Conservation (phyloP, 2,329 filamentous ascomycete species). For the Colletotrichum sidae region DNA sequence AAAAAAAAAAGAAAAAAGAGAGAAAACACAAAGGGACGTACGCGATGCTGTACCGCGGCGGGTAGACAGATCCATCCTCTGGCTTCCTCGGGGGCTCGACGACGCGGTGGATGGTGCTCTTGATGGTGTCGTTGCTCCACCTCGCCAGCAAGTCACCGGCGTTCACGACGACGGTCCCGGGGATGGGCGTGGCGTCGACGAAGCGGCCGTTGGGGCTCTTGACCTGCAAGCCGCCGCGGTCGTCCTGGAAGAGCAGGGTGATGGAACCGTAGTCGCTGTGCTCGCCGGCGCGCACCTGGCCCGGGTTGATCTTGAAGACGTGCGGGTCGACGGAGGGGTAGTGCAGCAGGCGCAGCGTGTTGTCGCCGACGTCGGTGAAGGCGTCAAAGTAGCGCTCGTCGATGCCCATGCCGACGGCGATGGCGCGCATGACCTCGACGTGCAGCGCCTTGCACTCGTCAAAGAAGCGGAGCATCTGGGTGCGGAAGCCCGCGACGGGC, state of each 20-base stretch:
- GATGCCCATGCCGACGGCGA: constrained; percentile 83
- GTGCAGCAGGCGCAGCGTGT: constrained; percentile 79
- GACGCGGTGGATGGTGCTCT: constrained; percentile 89
- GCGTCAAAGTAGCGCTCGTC: constrained; percentile 79
- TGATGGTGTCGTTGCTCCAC: constrained; percentile 93
- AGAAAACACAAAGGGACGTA: constrained; percentile 55
- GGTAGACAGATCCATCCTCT: constrained; percentile 68
- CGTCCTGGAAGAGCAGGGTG: constrained; percentile 72
- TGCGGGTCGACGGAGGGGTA: constrained; percentile 77
- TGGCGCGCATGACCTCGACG: constrained; percentile 82
- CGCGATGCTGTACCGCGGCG: constrained; percentile 86
- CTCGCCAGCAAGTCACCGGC: constrained; percentile 87
- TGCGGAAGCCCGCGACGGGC: constrained; percentile 69
- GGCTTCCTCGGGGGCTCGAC: constrained; percentile 80
- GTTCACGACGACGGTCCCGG: constrained; percentile 86
- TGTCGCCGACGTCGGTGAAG: constrained; percentile 77
- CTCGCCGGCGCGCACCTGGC: constrained; percentile 80
- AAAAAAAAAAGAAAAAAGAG: too few species aligned
- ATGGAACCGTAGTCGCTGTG: constrained; percentile 77
- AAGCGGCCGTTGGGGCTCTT: constrained; percentile 81
- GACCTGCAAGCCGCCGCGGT: constrained; percentile 66
- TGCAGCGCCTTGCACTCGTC: constrained; percentile 80
- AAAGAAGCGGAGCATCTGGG: constrained; percentile 81
- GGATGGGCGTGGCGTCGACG: constrained; percentile 85
- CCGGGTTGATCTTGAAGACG: constrained; percentile 74